phyloP scores from a whole-genome alignment of 176 grass and related monocot genomes.

The Oryza longistaminata region DNA sequence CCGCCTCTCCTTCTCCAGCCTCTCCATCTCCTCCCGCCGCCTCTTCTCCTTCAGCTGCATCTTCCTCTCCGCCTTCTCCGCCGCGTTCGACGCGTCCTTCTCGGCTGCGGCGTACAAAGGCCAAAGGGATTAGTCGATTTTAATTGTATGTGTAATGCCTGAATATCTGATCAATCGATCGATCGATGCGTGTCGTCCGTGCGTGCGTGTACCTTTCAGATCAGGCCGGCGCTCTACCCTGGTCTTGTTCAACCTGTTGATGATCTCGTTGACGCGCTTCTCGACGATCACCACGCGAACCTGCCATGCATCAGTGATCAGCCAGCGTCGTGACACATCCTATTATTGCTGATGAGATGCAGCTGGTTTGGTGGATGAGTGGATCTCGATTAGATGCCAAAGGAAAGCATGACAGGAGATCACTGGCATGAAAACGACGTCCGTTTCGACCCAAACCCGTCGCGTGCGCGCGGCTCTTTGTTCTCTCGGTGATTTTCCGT shows the following conservation, averaged over 20 bases:
- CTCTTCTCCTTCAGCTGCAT: slow-evolving; percentile 84
- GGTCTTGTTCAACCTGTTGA: slow-evolving; percentile 95
- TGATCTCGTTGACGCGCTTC: slow-evolving; percentile 91
- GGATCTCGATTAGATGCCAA: neutral
- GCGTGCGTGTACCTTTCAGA: slow-evolving; percentile 54
- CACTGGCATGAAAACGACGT: slow-evolving; percentile 34
- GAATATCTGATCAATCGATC: no score
- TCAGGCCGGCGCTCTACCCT: slow-evolving; percentile 83
- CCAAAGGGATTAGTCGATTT: no score
- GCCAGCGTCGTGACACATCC: neutral
- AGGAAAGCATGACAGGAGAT: neutral
- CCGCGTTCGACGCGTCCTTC: slow-evolving; percentile 77
- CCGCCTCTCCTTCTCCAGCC: slow-evolving; percentile 70
- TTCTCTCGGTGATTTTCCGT: no score
- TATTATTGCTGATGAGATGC: no score
- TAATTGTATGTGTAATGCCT: no score
- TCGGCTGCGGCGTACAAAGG: slow-evolving; percentile 40
- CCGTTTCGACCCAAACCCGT: neutral
- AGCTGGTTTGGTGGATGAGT: no score
- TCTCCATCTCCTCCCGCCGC: slow-evolving; percentile 68
- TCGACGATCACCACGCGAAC: slow-evolving; percentile 72
- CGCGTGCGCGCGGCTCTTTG: no score
- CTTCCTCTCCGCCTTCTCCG: slow-evolving; percentile 84
- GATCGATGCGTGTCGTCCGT: neutral
- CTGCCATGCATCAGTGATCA: slow-evolving; percentile 31